Evolutionary conservation across 192 early-diverging fungal species (phyloP).

Genomic region (Mortierella alpina): DNA sequence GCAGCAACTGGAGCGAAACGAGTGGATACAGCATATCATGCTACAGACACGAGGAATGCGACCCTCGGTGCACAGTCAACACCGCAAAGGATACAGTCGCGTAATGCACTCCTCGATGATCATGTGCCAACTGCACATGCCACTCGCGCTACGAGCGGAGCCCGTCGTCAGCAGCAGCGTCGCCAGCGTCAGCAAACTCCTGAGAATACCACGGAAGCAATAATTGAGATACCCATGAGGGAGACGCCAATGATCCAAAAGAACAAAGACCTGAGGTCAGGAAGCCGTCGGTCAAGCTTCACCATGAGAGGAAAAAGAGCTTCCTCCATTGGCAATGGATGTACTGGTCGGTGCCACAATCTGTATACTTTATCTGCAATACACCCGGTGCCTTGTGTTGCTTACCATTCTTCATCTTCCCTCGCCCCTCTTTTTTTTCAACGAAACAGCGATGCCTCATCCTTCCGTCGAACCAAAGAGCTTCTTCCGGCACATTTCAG

Average conservation of each 20-base stretch:
- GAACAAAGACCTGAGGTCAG: conserved; percentile 43
- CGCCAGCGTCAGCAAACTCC: conserved; percentile 23
- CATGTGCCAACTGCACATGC: too few species aligned
- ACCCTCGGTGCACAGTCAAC: background rate
- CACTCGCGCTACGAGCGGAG: too few species aligned
- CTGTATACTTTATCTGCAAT: background rate
- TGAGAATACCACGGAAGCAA: conserved; percentile 12
- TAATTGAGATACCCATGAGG: conserved; percentile 41
- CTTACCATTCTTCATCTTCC: background rate
- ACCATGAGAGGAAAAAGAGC: conserved; percentile 40
- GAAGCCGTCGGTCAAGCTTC: conserved; percentile 39
- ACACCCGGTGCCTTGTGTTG: background rate
- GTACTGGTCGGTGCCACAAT: conserved; percentile 9
- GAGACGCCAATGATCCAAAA: conserved; percentile 49
- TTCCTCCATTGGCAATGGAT: conserved; percentile 49
- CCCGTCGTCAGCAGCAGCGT: background rate
- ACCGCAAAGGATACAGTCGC: conserved; percentile 35
- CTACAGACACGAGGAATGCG: too few species aligned
- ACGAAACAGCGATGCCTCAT: conserved; percentile 36
- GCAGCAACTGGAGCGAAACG: background rate
- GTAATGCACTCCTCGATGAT: background rate
- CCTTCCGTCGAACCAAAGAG: conserved; percentile 37
- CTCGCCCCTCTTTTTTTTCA: background rate
- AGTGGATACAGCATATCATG: too few species aligned
- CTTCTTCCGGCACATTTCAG: conserved; percentile 48